Conservation (phyloP, 1,284 basidiomycete species). For the Meira miltonrushii region DNA sequence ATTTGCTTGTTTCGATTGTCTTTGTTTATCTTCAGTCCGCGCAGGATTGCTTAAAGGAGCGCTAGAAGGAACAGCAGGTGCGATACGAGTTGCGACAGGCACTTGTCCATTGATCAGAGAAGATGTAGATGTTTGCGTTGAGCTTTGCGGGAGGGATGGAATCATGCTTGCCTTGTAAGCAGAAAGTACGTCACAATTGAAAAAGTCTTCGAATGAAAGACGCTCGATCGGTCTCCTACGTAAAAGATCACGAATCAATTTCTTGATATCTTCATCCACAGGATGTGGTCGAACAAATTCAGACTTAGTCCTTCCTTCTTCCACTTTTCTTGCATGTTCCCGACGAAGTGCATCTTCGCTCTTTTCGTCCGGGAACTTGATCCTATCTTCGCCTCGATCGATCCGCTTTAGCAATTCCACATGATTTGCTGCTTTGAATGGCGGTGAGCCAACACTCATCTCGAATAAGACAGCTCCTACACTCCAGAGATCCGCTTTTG, state of each 20-base stretch:
- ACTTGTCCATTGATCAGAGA: not conserved
- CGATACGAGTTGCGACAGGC: not conserved
- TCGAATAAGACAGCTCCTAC: constrained; percentile 95
- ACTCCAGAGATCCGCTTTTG: constrained; percentile 95
- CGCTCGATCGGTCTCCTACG: constrained; percentile 79
- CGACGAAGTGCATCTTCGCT: constrained; percentile 36
- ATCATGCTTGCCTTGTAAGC: constrained; percentile 5
- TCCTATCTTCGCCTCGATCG: constrained; percentile 66
- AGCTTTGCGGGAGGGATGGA: not conserved
- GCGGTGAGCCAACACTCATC: constrained; percentile 86
- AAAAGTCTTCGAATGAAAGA: constrained; percentile 87
- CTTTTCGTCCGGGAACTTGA: constrained; percentile 71
- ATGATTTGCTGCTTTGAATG: constrained; percentile 91
- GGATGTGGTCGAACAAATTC: constrained; percentile 26
- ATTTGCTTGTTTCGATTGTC: not conserved
- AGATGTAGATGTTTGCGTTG: not conserved
- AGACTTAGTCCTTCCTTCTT: not conserved
- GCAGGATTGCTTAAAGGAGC: not conserved
- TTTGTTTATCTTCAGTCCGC: not conserved
- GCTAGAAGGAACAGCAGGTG: not conserved
- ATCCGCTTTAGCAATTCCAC: constrained; percentile 92
- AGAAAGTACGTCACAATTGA: constrained; percentile 56
- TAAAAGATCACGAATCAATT: constrained; percentile 73
- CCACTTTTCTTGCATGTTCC: constrained; percentile 37
- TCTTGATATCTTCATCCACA: constrained; percentile 80